Evolutionary conservation across 2,329 filamentous ascomycete genomes (phyloP).

Genomic region (Ceratocystis papillata): DNA sequence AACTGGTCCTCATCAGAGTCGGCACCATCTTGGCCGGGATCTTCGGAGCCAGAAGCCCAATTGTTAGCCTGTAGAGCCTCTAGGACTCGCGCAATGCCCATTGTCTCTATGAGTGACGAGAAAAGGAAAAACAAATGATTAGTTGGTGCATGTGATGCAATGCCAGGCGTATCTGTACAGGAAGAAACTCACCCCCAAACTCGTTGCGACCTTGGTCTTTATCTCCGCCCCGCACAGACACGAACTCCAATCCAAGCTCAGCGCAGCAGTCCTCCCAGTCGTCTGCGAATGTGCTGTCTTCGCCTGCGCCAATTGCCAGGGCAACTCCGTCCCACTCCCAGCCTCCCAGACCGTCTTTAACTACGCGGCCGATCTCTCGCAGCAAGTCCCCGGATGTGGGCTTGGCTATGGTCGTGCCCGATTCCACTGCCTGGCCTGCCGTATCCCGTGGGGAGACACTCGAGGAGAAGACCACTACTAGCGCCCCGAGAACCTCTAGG

Average conservation of each 20-base stretch:
- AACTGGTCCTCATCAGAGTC: conserved; percentile 31
- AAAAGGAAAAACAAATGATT: neutral
- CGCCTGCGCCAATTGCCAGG: conserved; percentile 47
- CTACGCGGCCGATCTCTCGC: conserved; percentile 43
- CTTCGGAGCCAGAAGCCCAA: conserved; percentile 39
- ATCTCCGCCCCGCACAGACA: conserved; percentile 39
- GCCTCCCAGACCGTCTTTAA: conserved; percentile 47
- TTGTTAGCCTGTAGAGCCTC: conserved; percentile 57
- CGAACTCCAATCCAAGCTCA: conserved; percentile 51
- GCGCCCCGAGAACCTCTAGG: conserved; percentile 47
- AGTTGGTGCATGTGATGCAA: neutral
- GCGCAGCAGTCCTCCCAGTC: conserved; percentile 52
- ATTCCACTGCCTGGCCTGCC: neutral
- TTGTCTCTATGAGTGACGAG: conserved; percentile 40
- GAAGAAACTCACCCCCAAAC: conserved; percentile 43
- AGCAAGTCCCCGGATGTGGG: conserved; percentile 36
- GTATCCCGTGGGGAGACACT: conserved; percentile 21
- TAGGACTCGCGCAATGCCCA: conserved; percentile 46
- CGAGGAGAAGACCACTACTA: conserved; percentile 38
- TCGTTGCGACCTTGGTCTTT: conserved; percentile 40
- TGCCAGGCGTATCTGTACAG: neutral
- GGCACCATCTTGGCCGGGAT: conserved; percentile 26
- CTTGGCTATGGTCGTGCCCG: conserved; percentile 28
- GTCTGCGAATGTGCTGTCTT: conserved; percentile 37
- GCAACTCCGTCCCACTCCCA: conserved; percentile 55